phyloP scores from a whole-genome alignment of 1,139 yeast species.

The Meyerozyma sp. region DNA sequence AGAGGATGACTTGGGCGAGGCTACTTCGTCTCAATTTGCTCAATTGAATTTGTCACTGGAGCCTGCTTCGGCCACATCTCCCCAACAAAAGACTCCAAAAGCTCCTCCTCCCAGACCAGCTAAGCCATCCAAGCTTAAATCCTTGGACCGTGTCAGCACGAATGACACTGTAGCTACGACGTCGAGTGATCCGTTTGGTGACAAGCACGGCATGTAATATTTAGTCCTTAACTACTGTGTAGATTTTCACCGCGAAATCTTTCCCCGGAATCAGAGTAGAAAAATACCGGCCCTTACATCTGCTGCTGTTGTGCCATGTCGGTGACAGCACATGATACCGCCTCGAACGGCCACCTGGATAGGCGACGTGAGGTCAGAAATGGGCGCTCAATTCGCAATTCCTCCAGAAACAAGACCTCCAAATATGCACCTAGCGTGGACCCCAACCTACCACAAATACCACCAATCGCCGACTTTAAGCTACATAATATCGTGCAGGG shows the following conservation, averaged over 20 bases:
- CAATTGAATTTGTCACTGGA: background rate
- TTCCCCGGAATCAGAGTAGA: background rate
- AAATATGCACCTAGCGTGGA: constrained; percentile 2
- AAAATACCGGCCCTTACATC: background rate
- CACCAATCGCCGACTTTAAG: constrained; percentile 34
- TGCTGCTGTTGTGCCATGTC: background rate
- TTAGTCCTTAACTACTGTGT: background rate
- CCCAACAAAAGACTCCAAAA: background rate
- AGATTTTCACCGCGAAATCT: background rate
- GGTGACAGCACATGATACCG: background rate
- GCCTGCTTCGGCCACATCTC: constrained; percentile 5
- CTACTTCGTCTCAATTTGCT: background rate
- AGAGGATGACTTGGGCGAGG: constrained; percentile 24
- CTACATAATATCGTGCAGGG: constrained; percentile 30
- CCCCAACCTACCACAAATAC: constrained; percentile 14
- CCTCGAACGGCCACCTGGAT: background rate
- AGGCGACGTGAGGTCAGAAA: background rate
- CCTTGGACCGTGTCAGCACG: constrained; percentile 18
- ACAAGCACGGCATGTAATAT: constrained; percentile 32
- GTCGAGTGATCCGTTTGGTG: constrained; percentile 68
- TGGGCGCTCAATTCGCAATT: background rate
- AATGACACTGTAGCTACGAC: constrained; percentile 21
- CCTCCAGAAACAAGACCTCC: constrained; percentile 11
- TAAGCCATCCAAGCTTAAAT: constrained; percentile 17
- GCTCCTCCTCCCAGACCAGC: constrained; percentile 34